phyloP scores from a whole-genome alignment of 306 rosid species.

The Gastrolobium villosum region DNA sequence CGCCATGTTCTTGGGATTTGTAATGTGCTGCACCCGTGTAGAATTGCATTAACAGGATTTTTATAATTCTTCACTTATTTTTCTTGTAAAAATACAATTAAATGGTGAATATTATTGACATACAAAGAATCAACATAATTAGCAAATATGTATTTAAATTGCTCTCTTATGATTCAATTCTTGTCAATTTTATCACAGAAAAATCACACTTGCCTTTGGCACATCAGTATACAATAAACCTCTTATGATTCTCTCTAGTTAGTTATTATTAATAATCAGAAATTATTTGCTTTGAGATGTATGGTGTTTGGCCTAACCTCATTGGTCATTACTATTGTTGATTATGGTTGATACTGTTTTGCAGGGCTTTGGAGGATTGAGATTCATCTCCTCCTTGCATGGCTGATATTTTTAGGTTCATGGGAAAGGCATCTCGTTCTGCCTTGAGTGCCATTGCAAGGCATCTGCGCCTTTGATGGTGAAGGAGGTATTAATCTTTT shows the following conservation, averaged over 20 bases:
- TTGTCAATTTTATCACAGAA: no score
- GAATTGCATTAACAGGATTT: no score
- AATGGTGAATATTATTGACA: no score
- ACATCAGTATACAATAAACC: slow-evolving; percentile 52
- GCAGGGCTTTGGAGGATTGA: slow-evolving; percentile 82
- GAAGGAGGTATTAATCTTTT: slow-evolving; percentile 31
- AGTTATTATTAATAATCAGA: not conserved
- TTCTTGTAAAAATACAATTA: no score
- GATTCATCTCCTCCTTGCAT: slow-evolving; percentile 87
- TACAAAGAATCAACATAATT: no score
- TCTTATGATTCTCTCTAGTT: not conserved
- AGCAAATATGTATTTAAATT: no score
- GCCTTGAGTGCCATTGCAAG: slow-evolving; percentile 79
- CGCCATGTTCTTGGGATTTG: no score
- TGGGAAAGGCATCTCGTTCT: slow-evolving; percentile 82
- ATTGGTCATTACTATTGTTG: slow-evolving; percentile 4
- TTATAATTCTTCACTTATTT: no score
- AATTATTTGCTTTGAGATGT: not conserved
- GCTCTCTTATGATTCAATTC: no score
- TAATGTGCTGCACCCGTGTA: no score
- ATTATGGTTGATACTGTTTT: slow-evolving; percentile 31
- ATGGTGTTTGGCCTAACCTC: no score
- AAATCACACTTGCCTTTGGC: no score
- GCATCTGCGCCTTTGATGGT: slow-evolving; percentile 76
- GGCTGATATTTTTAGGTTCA: slow-evolving; percentile 78